Conservation (phyloP, 768 basidiomycete genomes). For the Gymnopilus dilepis region DNA sequence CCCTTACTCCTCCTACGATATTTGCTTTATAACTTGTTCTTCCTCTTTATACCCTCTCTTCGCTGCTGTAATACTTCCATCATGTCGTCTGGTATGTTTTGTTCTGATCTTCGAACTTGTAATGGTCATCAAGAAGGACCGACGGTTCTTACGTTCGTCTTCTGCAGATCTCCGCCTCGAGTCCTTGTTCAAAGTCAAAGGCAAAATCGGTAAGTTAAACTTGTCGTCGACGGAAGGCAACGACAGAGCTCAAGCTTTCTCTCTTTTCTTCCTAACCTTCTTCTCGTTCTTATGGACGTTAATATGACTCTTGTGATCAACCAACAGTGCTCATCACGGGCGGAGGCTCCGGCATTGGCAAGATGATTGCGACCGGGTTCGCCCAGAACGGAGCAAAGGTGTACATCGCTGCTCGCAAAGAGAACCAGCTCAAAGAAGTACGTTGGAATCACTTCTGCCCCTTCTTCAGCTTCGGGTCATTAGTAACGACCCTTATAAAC, state of each 20-base stretch:
- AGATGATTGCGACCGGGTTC: conserved; percentile 82
- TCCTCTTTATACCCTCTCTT: background rate
- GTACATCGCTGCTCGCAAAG: conserved; percentile 89
- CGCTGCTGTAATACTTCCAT: background rate
- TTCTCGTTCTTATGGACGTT: background rate
- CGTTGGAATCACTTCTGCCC: conserved; percentile 22
- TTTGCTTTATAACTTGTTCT: conserved; percentile 9
- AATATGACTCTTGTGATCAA: background rate
- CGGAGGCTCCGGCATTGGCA: conserved; percentile 83
- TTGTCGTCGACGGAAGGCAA: background rate
- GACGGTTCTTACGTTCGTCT: background rate
- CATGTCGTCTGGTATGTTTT: conserved; percentile 28
- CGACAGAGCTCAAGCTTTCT: background rate
- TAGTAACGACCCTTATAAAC: background rate
- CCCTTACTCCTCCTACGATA: background rate
- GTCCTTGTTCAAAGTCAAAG: conserved; percentile 68
- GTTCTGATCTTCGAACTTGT: background rate
- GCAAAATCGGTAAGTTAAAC: conserved; percentile 61
- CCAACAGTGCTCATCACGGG: conserved; percentile 76
- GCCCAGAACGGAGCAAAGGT: conserved; percentile 88
- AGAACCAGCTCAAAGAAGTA: conserved; percentile 77
- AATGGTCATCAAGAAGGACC: background rate
- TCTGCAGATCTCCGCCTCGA: conserved; percentile 56
- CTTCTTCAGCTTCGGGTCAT: background rate
- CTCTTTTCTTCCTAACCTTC: conserved; percentile 2